These are phyloP conservation scores for Coprinopsis cinerea DNA, from an alignment of 768 basidiomycete genomes.

Conservation along the genomic window DNA sequence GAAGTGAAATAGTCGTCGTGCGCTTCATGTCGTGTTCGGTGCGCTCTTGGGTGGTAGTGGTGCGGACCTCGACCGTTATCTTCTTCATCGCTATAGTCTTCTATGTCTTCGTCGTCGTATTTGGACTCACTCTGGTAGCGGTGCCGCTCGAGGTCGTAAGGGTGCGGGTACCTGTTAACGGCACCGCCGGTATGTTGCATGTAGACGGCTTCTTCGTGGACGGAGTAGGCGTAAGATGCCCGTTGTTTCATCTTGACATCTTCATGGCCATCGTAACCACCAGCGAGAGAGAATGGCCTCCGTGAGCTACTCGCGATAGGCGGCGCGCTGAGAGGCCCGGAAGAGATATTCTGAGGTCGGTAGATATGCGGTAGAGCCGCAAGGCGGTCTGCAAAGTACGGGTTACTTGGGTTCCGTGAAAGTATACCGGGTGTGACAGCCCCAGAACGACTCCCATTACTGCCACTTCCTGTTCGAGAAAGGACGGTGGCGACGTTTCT, in stretches of 20 bases:
- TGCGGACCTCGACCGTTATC: too few relatives aligned
- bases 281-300: background rate
- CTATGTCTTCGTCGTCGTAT: slow-evolving; percentile 4
- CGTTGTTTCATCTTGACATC: background rate
- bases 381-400: slow-evolving; percentile 19
- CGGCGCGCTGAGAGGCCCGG: slow-evolving; percentile 1
- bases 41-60: background rate
- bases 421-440: slow-evolving; percentile 21
- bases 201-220: slow-evolving; percentile 6
- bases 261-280: background rate
- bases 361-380: background rate
- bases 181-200: background rate
- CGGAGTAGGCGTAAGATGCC: background rate
- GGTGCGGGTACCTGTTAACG: slow-evolving; percentile 1
- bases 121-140: background rate
- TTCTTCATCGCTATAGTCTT: background rate
- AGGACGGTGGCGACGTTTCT: background rate
- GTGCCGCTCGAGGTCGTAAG: slow-evolving; percentile 8
- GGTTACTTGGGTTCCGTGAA: slow-evolving; percentile 20
- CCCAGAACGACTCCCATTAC: slow-evolving; percentile 14
- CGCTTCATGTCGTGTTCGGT: background rate
- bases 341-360: background rate
- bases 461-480: slow-evolving; percentile 9
- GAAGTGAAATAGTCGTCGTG: slow-evolving; percentile 12
- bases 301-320: background rate